A percentile compares a stretch with the other conserved stretches of the same genome.
Conservation (phyloP, 306 rosid genomes). For the Hippophae gyantsensis region DNA sequence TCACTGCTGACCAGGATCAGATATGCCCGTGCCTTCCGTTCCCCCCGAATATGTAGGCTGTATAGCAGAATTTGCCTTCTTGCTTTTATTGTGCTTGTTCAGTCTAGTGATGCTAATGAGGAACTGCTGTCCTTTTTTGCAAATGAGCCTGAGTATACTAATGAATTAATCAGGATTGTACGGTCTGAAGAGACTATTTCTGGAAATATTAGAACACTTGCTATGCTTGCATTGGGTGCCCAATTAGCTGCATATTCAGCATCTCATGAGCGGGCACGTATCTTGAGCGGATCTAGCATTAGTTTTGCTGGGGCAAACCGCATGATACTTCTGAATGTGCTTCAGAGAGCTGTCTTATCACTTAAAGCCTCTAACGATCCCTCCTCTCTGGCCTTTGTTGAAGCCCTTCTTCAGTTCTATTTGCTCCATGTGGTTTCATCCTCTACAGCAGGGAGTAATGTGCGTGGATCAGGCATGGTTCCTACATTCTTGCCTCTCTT, state of each 20-base stretch:
- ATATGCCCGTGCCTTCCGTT: constrained; percentile 82
- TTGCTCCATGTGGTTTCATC: constrained; percentile 92
- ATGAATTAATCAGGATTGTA: constrained; percentile 83
- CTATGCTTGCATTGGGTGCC: constrained; percentile 97
- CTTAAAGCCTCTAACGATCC: constrained; percentile 78
- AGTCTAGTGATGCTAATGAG: constrained; percentile 86
- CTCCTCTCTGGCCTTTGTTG: constrained; percentile 82
- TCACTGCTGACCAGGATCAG: constrained; percentile 80
- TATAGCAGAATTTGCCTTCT: constrained; percentile 86
- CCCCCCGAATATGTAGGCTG: constrained; percentile 70
- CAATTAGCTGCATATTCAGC: constrained; percentile 94
- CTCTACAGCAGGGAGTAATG: constrained; percentile 78
- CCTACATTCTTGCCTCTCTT: constrained; percentile 91
- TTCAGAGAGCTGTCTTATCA: constrained; percentile 79
- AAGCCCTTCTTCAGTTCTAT: constrained; percentile 95
- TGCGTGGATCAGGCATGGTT: constrained; percentile 97
- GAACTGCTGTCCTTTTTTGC: constrained; percentile 91
- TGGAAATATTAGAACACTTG: constrained; percentile 82
- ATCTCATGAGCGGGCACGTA: constrained; percentile 88
- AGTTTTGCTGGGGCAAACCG: constrained; percentile 95
- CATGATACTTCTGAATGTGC: constrained; percentile 86
- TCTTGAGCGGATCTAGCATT: constrained; percentile 78
- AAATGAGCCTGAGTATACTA: constrained; percentile 90
- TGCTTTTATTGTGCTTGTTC: constrained; percentile 84
- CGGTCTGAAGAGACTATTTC: constrained; percentile 79